Conservation (phyloP, 2,329 filamentous ascomycete genomes). For the Huntiella abstrusa region DNA sequence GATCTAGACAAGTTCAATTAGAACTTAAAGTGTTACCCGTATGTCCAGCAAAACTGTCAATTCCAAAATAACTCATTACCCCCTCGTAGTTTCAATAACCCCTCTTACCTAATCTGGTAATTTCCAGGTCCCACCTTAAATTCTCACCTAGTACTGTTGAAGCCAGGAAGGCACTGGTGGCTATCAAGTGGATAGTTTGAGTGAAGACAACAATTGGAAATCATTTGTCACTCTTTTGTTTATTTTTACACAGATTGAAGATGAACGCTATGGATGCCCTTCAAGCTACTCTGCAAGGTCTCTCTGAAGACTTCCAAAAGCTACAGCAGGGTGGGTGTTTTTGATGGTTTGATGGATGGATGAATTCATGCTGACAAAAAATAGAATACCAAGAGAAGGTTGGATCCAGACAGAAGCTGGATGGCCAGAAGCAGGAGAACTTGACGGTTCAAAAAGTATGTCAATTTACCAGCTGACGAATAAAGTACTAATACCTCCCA, state of each 20-base stretch:
- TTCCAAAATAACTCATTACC: background rate
- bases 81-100: background rate
- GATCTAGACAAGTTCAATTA: too few relatives aligned
- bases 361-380: constrained; percentile 5
- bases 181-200: too few relatives aligned
- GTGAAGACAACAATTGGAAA: too few relatives aligned
- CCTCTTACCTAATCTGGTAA: constrained; percentile 3
- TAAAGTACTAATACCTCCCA: constrained; percentile 18
- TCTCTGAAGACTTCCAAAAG: constrained; percentile 76
- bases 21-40: too few relatives aligned
- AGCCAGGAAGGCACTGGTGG: too few relatives aligned
- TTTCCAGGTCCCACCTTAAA: constrained; percentile 5
- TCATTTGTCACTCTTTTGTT: background rate
- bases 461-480: background rate
- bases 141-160: constrained; percentile 3
- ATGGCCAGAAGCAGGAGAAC: constrained; percentile 90
- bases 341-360: background rate
- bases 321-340: constrained; percentile 53
- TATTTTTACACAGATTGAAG: background rate
- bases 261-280: constrained; percentile 43
- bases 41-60: too few relatives aligned
- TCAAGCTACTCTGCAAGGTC: constrained; percentile 59
- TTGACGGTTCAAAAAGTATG: constrained; percentile 61
- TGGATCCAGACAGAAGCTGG: constrained; percentile 70
- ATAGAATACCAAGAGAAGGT: constrained; percentile 64